phyloP scores from a whole-genome alignment of 257 asterid genomes.

The Voacanga thouarsii region DNA sequence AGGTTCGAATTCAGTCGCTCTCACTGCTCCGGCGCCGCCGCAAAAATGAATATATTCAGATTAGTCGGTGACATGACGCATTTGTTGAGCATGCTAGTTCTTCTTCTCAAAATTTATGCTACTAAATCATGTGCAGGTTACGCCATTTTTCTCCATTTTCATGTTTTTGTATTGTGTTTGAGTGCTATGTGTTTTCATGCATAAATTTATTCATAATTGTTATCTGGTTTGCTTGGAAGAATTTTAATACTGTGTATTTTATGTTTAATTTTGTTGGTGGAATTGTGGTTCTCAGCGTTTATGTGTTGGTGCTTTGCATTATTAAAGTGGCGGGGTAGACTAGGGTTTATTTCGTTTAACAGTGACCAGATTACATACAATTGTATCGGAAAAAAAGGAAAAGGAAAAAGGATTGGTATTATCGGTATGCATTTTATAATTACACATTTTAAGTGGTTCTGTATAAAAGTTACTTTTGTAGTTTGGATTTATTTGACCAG shows the following conservation, averaged over 20 bases:
- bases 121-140: constrained; percentile 96
- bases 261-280: neutral
- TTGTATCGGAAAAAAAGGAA: neutral
- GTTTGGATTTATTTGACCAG: neutral
- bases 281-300: neutral
- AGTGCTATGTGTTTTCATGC: neutral
- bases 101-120: constrained; percentile 84
- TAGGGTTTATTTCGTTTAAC: neutral
- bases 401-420: neutral
- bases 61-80: constrained; percentile 96
- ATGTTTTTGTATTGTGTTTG: neutral
- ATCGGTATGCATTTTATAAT: neutral
- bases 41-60: constrained; percentile 73
- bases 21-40: constrained; percentile 9
- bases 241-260: neutral
- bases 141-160: constrained; percentile 17
- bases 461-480: neutral
- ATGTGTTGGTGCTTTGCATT: neutral
- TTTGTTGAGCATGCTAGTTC: constrained; percentile 79
- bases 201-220: neutral
- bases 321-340: neutral
- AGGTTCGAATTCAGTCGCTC: neutral
- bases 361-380: neutral
- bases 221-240: neutral
- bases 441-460: neutral